Base-by-base conservation (phyloP, 805 yeast species). In the Ogataea pignaliae region DNA sequence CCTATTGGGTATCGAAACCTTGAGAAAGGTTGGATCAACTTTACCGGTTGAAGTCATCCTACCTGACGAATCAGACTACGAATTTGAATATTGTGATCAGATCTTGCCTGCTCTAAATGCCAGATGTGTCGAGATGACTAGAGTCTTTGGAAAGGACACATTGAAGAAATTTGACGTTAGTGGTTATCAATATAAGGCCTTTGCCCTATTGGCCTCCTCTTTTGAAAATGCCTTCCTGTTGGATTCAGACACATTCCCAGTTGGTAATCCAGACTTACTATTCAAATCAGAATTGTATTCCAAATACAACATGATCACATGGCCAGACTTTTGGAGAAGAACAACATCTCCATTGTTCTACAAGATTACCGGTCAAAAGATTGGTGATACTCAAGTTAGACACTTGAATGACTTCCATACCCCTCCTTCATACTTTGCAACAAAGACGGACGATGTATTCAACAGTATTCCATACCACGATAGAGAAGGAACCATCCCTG, bases 11-110 rank as follows among this genome's bases (percentile, higher is more conserved):
- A 74, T 88, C 43, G 76, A 76, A 54, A 73, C 82, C 48, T 63
- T 88, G 40, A 69, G 96, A 55, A 76, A 79, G 34, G 68, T 75
- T 8, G 88, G 91, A 2, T 79, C 85, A 3, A 72, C 71, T 12
- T 63, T 84, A 32, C 96, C 97, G 0, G 79, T 89, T 16, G 97
- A 89, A 68, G 85, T 89, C 10, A 74, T 87, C 51, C 78, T 89
- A 51, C 95, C 95, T 9, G 73, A 78, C 33, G 68, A 72, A 16
- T 75, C 75, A 29, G 93, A 85, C 56, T 85, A 79, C 55, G 93
- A 87, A 56, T 72, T 78, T 32, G 85, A 82, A 45, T 71, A 81
- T 41, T 88, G 96, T 64, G 79, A 76, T 17, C 65, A 66, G 9
- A 69, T 84, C 2, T 69, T 87, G 52, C 89, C 91, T 0, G 54